A percentile compares a stretch with the other conserved stretches of the same genome.
These are phyloP conservation scores for Pyrenula aspistea DNA, from an alignment of 495 filamentous ascomycete species.

Conservation along the genomic window DNA sequence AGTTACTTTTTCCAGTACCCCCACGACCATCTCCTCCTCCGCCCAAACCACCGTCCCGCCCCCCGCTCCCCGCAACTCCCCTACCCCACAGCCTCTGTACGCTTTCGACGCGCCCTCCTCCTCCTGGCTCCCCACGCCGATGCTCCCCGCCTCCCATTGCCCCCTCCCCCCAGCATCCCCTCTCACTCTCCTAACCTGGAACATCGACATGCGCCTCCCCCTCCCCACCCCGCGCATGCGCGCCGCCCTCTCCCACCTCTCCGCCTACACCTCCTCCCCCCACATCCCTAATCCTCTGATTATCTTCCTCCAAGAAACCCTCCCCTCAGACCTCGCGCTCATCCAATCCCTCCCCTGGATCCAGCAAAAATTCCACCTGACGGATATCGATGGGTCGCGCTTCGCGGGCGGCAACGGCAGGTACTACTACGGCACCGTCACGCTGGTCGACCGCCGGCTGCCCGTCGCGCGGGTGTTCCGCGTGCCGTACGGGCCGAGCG, in stretches of 20 bases:
- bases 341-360: constrained; percentile 31
- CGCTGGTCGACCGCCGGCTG: constrained; percentile 33
- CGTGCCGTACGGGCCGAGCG: constrained; percentile 25
- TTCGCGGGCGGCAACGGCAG: constrained; percentile 14
- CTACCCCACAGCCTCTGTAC: not conserved
- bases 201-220: constrained; percentile 37
- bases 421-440: constrained; percentile 37
- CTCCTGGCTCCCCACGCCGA: not conserved
- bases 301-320: constrained; percentile 41
- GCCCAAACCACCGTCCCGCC: no score
- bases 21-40: not conserved
- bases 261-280: constrained; percentile 6
- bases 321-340: constrained; percentile 21
- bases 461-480: constrained; percentile 27
- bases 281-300: constrained; percentile 17
- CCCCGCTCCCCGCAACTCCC: not conserved
- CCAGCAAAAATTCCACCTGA: constrained; percentile 28
- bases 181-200: constrained; percentile 22
- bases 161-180: not conserved
- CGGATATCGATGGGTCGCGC: constrained; percentile 22
- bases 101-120: not conserved
- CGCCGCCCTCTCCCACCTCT: constrained; percentile 27
- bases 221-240: constrained; percentile 25
- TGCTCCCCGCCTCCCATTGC: not conserved
- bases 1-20: no score